phyloP scores from a whole-genome alignment of 2,329 filamentous ascomycete species.

The Penicillium olsonii region DNA sequence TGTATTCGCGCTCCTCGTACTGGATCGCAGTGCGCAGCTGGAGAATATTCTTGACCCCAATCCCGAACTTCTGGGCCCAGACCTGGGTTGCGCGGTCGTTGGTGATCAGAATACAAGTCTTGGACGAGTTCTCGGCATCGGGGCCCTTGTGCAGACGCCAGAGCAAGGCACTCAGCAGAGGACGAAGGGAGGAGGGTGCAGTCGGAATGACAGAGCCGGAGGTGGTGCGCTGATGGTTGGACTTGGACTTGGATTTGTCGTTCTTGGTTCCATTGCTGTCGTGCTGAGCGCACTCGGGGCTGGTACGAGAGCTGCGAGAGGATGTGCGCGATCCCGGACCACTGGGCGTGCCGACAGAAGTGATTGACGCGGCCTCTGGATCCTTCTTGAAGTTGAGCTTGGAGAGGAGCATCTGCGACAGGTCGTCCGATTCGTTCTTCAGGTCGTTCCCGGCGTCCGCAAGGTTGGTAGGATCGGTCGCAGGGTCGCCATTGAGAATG shows the following conservation, averaged over 20 bases:
- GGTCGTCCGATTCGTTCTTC: slow-evolving; percentile 33
- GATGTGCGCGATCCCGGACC: slow-evolving; percentile 46
- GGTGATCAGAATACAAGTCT: slow-evolving; percentile 46
- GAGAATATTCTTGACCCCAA: slow-evolving; percentile 50
- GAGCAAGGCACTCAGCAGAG: slow-evolving; percentile 47
- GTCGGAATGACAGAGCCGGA: slow-evolving; percentile 38
- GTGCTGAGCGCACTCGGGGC: slow-evolving; percentile 43
- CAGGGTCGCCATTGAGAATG: slow-evolving; percentile 18
- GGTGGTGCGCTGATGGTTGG: slow-evolving; percentile 33
- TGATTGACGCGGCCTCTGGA: slow-evolving; percentile 39
- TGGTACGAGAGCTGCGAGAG: slow-evolving; percentile 48
- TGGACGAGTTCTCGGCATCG: slow-evolving; percentile 34
- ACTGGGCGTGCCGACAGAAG: slow-evolving; percentile 45
- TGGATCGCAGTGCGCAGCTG: slow-evolving; percentile 50
- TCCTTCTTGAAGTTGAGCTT: slow-evolving; percentile 51
- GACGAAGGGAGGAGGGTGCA: slow-evolving; percentile 43
- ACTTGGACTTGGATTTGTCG: slow-evolving; percentile 21
- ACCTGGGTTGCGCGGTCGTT: slow-evolving; percentile 46
- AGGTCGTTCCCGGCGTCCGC: slow-evolving; percentile 11
- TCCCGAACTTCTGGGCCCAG: slow-evolving; percentile 51
- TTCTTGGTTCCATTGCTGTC: slow-evolving; percentile 27
- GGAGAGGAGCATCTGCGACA: slow-evolving; percentile 51
- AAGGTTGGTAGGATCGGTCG: slow-evolving; percentile 23
- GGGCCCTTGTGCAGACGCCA: slow-evolving; percentile 46
- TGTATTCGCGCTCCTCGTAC: slow-evolving; percentile 48